phyloP scores from a whole-genome alignment of 208 protist species.

The Trypanosoma mega region DNA sequence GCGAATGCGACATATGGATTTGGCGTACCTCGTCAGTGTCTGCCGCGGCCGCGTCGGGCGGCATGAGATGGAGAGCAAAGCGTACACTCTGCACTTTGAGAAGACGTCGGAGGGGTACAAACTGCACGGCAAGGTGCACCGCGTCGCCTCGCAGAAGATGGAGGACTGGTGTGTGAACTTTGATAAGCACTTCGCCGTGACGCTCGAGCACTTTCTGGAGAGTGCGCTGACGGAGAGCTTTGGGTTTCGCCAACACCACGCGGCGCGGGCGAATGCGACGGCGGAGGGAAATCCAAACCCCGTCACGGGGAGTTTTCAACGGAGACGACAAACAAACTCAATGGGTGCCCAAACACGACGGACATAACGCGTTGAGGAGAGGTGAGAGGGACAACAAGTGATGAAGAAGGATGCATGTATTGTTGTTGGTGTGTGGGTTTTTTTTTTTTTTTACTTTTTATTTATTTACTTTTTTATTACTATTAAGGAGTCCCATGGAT shows the following conservation, averaged over 20 bases:
- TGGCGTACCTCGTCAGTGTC: conserved; percentile 70
- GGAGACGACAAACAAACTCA: conserved; percentile 6
- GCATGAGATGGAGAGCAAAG: conserved; percentile 72
- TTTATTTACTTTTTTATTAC: too few relatives aligned
- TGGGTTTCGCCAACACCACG: conserved; percentile 63
- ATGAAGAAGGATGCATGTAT: too few relatives aligned
- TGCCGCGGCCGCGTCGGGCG: conserved; percentile 46
- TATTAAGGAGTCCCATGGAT: too few relatives aligned
- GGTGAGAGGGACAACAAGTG: too few relatives aligned
- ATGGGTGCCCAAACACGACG: conserved; percentile 16
- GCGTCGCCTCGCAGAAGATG: conserved; percentile 43
- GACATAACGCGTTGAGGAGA: conserved; percentile 11
- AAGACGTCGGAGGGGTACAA: conserved; percentile 59
- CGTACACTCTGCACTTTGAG: conserved; percentile 74
- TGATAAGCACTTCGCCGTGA: conserved; percentile 80
- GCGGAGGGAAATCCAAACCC: conserved; percentile 21
- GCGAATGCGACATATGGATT: conserved; percentile 76
- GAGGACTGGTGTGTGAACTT: conserved; percentile 82
- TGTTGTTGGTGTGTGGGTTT: background rate
- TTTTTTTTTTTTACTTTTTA: background rate
- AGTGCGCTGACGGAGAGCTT: conserved; percentile 83
- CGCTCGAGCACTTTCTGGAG: conserved; percentile 82
- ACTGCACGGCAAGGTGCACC: conserved; percentile 67
- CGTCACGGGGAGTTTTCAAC: too few relatives aligned
- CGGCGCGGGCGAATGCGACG: conserved; percentile 6